Evolutionary conservation across 257 asterid genomes (phyloP).

Genomic region (Gentiana straminea): DNA sequence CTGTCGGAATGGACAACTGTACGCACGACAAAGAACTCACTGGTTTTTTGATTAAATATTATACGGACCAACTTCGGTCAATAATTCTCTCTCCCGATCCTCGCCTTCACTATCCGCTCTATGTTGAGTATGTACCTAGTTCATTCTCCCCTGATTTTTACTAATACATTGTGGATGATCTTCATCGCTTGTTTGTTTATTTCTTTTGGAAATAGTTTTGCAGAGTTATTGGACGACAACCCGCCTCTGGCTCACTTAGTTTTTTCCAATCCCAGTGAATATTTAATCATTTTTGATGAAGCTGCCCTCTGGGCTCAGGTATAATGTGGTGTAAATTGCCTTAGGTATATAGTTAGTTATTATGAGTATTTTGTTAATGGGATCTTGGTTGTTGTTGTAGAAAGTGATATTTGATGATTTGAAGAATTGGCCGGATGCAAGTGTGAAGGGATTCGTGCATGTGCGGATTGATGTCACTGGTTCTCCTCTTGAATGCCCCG

Average conservation of each 20-base stretch:
- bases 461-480: slow-evolving; percentile 73
- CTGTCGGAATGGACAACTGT: not conserved
- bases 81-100: slow-evolving; percentile 52
- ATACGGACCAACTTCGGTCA: slow-evolving; percentile 44
- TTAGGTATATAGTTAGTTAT: not conserved
- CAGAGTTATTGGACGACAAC: slow-evolving; percentile 72
- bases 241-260: slow-evolving; percentile 62
- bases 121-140: slow-evolving; percentile 46
- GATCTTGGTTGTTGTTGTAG: slow-evolving; percentile 20
- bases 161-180: not conserved
- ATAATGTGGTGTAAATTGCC: not conserved
- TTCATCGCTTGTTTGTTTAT: not conserved
- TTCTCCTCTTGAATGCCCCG: slow-evolving; percentile 95
- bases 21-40: slow-evolving; percentile 50
- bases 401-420: slow-evolving; percentile 58
- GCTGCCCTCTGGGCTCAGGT: slow-evolving; percentile 95
- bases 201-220: slow-evolving; percentile 37
- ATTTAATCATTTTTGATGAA: slow-evolving; percentile 56
- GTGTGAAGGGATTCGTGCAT: slow-evolving; percentile 61
- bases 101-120: slow-evolving; percentile 80
- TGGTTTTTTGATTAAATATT: slow-evolving; percentile 45
- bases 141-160: not conserved
- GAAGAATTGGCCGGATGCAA: slow-evolving; percentile 36
- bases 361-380: not conserved
- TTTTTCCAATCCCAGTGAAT: slow-evolving; percentile 65